These are phyloP conservation scores for Pseudopyricularia cyperi DNA, from an alignment of 2,329 filamentous ascomycete genomes.

Conservation along the genomic window DNA sequence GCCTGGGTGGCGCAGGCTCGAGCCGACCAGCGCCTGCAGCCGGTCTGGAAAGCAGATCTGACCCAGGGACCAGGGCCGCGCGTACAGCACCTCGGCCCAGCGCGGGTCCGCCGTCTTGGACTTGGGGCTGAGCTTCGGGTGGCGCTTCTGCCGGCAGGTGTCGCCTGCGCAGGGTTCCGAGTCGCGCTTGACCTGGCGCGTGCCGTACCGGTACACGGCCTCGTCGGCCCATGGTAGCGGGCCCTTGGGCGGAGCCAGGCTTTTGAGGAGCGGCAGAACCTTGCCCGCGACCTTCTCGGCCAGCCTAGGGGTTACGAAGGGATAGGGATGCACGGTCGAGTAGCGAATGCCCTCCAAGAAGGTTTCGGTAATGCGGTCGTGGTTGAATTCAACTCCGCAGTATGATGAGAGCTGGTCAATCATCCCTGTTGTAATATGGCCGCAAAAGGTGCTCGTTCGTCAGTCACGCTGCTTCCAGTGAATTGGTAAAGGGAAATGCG, in stretches of 20 bases:
- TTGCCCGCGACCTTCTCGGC: background rate
- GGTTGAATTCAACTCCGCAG: slow-evolving; percentile 16
- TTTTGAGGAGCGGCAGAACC: background rate
- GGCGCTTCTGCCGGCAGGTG: slow-evolving; percentile 11
- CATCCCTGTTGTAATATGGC: slow-evolving; percentile 15
- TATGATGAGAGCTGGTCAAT: slow-evolving; percentile 19
- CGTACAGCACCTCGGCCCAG: slow-evolving; percentile 5
- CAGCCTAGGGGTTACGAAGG: slow-evolving; percentile 9
- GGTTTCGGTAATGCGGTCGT: slow-evolving; percentile 23
- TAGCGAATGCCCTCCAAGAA: slow-evolving; percentile 16
- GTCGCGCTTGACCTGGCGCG: slow-evolving; percentile 9
- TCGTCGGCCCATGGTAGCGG: slow-evolving; percentile 12
- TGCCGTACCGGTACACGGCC: slow-evolving; percentile 12
- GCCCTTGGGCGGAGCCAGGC: background rate
- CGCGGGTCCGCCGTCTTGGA: slow-evolving; percentile 8
- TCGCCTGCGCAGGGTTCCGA: slow-evolving; percentile 7
- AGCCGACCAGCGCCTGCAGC: slow-evolving; percentile 14
- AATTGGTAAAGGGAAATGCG: background rate
- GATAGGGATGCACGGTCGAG: slow-evolving; percentile 18
- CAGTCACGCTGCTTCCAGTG: too few species aligned
- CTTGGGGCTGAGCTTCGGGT: background rate
- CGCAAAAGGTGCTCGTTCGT: background rate
- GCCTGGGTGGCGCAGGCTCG: slow-evolving; percentile 19
- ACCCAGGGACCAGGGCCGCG: slow-evolving; percentile 17
- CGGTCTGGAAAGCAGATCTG: slow-evolving; percentile 13